Conservation (phyloP, 1,139 yeast genomes). For the Wickerhamomyces sp. region DNA sequence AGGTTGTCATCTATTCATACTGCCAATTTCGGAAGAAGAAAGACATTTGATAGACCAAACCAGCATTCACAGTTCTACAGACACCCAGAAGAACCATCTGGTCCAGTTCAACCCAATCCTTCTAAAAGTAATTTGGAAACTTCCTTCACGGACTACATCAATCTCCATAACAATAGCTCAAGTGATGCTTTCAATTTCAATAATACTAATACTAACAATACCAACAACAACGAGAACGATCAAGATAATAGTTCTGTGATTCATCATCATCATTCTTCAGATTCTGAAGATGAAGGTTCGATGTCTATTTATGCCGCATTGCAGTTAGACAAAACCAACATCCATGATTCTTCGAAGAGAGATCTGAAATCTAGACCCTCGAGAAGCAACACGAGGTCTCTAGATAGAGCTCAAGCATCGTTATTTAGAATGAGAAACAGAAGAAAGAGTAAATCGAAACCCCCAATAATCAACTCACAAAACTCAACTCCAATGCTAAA, state of each 20-base stretch:
- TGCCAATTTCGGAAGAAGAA: constrained; percentile 19
- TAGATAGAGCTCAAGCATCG: constrained; percentile 65
- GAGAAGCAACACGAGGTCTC: constrained; percentile 39
- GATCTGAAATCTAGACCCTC: constrained; percentile 21
- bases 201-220: constrained; percentile 7
- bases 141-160: constrained; percentile 22
- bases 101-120: neutral
- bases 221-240: constrained; percentile 4
- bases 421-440: constrained; percentile 57
- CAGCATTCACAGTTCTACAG: constrained; percentile 1
- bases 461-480: constrained; percentile 9
- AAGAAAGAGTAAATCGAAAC: constrained; percentile 42
- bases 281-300: constrained; percentile 31
- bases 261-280: constrained; percentile 10
- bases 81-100: neutral
- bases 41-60: constrained; percentile 13
- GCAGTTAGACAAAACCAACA: constrained; percentile 25
- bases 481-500: constrained; percentile 2
- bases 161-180: constrained; percentile 12
- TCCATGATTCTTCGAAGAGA: constrained; percentile 17
- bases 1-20: constrained; percentile 23
- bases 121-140: constrained; percentile 8
- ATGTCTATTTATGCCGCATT: constrained; percentile 38
- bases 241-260: constrained; percentile 3
- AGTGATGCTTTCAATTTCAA: constrained; percentile 20